Base-by-base conservation (phyloP, 257 asterid species). In the Solanum tarijense region DNA sequence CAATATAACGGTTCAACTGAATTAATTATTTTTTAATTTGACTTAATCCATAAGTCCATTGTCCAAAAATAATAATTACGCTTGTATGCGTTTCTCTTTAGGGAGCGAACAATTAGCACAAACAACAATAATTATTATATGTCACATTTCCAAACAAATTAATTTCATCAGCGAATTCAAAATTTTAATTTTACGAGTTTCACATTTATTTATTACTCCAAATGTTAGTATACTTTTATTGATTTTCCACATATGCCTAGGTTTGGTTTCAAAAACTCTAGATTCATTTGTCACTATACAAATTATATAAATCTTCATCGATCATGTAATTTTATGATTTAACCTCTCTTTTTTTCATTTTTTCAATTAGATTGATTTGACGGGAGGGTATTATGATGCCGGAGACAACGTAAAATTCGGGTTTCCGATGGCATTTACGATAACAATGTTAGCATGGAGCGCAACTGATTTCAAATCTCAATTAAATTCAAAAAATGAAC, bases 391-490 rank as follows among this genome's bases (percentile, higher is more conserved):
- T 79, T 95, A 93, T 55, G 96, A 94, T 25, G 95, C 97, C 2
- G 97, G 98, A 38, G 98, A 94, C 92, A 93, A 94, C 65, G 95
- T 95, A 6, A 95, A 95, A 86, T 94, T 93, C 39, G 98, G 96
- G 21, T 87, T 94, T 12, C 98, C 98, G 3, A 93, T 95, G 98
- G 98, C 98, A 0, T 94, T 86, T 43, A 90, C 96, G 4, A 69
- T 92, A 86, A 94, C 98, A 11, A 92, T 95, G 93, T 86, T 95
- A 20, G 79, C 96, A 3, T 95, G 98, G 98, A 91, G 96, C 87
- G 93, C 86, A 8, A 87, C 90, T 9, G 94, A 93, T 46, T 95
- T 87, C 79, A 81, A 90, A 46, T 12, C 86, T 12, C 88, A 91
- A 1, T 69, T 95, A 7, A 1, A 18, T 25, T 92, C 91, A 79